phyloP scores from a whole-genome alignment of 257 asterid species.

The Solanum chmielewskii region DNA sequence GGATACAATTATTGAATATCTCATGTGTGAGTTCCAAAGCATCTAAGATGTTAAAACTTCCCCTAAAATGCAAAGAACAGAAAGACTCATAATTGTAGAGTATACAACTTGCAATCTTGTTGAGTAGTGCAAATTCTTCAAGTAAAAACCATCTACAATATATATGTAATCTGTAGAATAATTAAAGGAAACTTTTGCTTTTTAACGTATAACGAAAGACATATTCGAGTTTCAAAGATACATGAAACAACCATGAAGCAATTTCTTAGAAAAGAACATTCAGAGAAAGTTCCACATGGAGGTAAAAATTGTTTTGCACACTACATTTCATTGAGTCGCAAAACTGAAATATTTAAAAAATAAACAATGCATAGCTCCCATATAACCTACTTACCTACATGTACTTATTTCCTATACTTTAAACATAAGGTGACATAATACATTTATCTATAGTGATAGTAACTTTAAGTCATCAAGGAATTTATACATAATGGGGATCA shows the following conservation, averaged over 20 bases:
- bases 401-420: too few relatives aligned
- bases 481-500: background rate
- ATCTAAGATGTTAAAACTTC: too few relatives aligned
- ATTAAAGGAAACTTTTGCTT: background rate
- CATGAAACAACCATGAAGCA: background rate
- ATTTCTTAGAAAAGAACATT: background rate
- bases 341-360: background rate
- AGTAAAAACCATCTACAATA: background rate
- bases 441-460: background rate
- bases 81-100: too few relatives aligned
- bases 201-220: background rate
- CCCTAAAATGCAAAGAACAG: too few relatives aligned
- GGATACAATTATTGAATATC: too few relatives aligned
- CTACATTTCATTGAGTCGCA: background rate
- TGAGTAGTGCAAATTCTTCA: background rate
- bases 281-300: background rate
- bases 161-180: background rate
- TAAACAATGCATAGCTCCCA: background rate
- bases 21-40: too few relatives aligned
- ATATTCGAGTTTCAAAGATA: background rate
- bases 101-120: too few relatives aligned
- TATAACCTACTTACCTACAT: background rate
- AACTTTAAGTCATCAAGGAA: background rate
- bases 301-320: background rate
- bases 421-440: too few relatives aligned